These are phyloP conservation scores for Sarocladiaceae sp. DNA, from an alignment of 2,329 filamentous ascomycete species.

Conservation along the genomic window DNA sequence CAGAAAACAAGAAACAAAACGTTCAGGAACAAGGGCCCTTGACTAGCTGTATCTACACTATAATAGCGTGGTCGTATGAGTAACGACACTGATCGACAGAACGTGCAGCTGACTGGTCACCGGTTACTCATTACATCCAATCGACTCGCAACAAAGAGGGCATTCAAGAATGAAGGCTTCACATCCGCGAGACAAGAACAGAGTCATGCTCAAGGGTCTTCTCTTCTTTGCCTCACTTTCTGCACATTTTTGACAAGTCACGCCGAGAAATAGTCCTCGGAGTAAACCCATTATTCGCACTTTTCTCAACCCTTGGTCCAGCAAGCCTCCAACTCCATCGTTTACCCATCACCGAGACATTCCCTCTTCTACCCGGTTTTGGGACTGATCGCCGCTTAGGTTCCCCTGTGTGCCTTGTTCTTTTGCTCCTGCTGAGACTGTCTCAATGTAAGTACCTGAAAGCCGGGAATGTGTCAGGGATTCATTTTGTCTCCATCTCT, in stretches of 20 bases:
- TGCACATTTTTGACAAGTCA: background rate
- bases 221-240: background rate
- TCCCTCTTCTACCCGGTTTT: no score
- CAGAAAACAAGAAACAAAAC: no score
- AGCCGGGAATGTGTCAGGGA: conserved; percentile 4
- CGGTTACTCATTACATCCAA: background rate
- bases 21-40: no score
- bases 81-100: no score
- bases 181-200: conserved; percentile 1
- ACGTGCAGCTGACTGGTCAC: no score
- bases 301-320: no score
- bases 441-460: conserved; percentile 2
- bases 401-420: background rate
- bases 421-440: background rate
- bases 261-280: no score
- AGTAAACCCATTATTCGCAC: no score
- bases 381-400: background rate
- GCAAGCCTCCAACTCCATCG: no score
- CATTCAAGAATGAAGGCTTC: conserved; percentile 3
- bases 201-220: background rate
- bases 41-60: no score
- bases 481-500: background rate
- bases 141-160: background rate
- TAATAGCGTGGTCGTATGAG: no score
- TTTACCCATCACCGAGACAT: background rate